Percentiles rank a stretch among this genome's conserved stretches.
Conservation (phyloP, 331 rosid species). For the Erythrophleum ivorense region DNA sequence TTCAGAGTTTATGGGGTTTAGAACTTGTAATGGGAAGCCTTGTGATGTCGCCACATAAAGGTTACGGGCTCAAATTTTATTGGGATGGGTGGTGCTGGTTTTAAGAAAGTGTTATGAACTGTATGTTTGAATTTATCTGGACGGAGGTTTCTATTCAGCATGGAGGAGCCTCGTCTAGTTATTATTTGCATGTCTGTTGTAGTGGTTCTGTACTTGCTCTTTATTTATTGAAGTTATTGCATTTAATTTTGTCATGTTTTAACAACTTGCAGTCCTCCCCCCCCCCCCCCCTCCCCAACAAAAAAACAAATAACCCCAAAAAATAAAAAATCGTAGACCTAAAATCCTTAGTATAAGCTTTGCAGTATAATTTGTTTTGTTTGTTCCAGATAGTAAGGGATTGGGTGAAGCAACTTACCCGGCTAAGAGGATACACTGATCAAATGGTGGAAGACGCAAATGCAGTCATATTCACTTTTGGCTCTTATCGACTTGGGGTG, state of each 20-base stretch:
- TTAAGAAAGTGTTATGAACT: not conserved
- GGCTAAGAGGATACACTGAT: constrained; percentile 54
- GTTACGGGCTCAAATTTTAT: not conserved
- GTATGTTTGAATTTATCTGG: constrained; percentile 11
- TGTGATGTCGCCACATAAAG: not conserved
- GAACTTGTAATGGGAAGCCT: not conserved
- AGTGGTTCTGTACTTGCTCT: not conserved
- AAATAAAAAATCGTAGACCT: not conserved
- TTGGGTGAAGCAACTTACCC: constrained; percentile 58
- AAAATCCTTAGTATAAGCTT: not conserved
- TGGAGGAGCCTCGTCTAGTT: not conserved
- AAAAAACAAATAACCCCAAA: not conserved
- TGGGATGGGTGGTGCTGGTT: not conserved
- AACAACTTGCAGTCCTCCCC: not conserved
- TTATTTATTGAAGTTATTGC: not conserved
- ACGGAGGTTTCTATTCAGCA: not conserved
- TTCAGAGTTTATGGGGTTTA: not conserved
- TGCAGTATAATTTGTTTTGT: constrained; percentile 27
- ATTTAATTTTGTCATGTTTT: not conserved
- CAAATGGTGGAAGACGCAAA: constrained; percentile 64
- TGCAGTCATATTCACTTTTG: constrained; percentile 54
- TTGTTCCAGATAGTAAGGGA: constrained; percentile 46
- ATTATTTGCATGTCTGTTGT: not conserved
- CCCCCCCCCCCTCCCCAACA: not conserved
- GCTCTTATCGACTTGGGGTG: constrained; percentile 59